Percentiles rank a stretch among this genome's conserved stretches.
These are phyloP conservation scores for Xylaria sp. DNA, from an alignment of 2,329 filamentous ascomycete species.

Conservation along the genomic window DNA sequence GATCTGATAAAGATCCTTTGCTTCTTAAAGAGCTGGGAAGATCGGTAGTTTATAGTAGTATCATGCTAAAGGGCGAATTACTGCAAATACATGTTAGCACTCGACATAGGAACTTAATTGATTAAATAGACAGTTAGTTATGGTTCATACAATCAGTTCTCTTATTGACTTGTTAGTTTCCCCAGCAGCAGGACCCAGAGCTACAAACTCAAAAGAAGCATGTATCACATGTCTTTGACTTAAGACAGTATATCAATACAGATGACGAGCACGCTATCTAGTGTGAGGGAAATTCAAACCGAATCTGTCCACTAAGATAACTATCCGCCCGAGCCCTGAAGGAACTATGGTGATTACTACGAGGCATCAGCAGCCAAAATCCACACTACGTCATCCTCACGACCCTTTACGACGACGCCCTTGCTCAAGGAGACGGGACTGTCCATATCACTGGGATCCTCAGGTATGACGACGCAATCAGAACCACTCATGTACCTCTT, in stretches of 20 bases:
- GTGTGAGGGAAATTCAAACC: background rate
- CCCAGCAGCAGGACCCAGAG: background rate
- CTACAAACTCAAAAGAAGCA: background rate
- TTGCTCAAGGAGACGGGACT: background rate
- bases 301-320: background rate
- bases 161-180: background rate
- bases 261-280: background rate
- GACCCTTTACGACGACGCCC: background rate
- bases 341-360: background rate
- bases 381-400: constrained; percentile 2
- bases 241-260: background rate
- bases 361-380: background rate
- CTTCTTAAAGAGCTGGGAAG: background rate
- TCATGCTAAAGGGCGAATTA: no score
- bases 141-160: background rate
- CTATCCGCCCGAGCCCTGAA: background rate
- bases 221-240: no score
- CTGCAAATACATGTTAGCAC: no score
- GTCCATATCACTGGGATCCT: background rate
- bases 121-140: background rate
- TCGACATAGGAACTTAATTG: no score
- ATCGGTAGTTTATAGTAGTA: background rate
- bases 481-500: constrained; percentile 50
- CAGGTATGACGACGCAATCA: constrained; percentile 24
- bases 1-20: background rate